phyloP scores from a whole-genome alignment of 306 rosid species.

The Hippophae rhamnoides region DNA sequence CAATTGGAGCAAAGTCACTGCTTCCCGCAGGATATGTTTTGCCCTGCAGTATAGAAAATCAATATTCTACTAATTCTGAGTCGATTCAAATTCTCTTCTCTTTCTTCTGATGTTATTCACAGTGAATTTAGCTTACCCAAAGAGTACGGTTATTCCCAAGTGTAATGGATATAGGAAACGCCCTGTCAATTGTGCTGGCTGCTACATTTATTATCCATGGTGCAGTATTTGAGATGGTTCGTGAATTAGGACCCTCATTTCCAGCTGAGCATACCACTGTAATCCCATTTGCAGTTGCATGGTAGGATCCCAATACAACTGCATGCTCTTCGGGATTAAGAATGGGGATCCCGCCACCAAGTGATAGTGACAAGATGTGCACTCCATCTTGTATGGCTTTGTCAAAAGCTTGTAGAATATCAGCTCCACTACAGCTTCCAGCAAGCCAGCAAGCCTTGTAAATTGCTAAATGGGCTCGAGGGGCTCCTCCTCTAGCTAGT shows the following conservation, averaged over 20 bases:
- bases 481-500: conserved; percentile 59
- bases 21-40: too few species aligned
- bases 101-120: too few species aligned
- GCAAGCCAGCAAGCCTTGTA: conserved; percentile 57
- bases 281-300: conserved; percentile 42
- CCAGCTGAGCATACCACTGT: conserved; percentile 50
- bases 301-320: conserved; percentile 39
- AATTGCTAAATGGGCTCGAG: conserved; percentile 42
- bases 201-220: conserved; percentile 52
- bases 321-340: conserved; percentile 18
- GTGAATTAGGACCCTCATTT: conserved; percentile 36
- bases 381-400: conserved; percentile 49
- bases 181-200: conserved; percentile 40
- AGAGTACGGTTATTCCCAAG: conserved; percentile 21
- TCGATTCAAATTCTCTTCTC: too few species aligned
- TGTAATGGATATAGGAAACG: conserved; percentile 27
- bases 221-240: conserved; percentile 35
- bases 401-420: conserved; percentile 43
- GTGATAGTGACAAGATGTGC: conserved; percentile 37
- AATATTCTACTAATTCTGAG: too few species aligned
- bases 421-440: conserved; percentile 50
- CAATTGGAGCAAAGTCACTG: too few species aligned
- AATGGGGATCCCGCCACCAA: conserved; percentile 37
- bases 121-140: background rate
- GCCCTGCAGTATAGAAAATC: too few species aligned